Base-by-base conservation (phyloP, 2,329 filamentous ascomycete species). In the Neocatenulostroma microsporum region DNA sequence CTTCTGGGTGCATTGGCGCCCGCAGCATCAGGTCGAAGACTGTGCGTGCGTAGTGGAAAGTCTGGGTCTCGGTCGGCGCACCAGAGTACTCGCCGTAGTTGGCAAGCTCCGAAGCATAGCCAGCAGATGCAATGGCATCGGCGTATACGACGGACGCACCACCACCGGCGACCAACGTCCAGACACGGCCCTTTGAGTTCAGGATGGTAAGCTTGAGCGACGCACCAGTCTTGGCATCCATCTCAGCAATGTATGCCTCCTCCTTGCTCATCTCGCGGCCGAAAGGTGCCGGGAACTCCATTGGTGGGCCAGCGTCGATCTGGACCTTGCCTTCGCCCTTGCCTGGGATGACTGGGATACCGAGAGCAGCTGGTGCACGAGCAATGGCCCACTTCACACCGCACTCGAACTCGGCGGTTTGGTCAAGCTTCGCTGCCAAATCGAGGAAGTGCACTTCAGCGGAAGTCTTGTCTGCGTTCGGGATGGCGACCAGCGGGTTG, bases 1-100 rank as follows among this genome's bases (percentile, higher is more conserved):
- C 91, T 60, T 95, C 82, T 44, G 84, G 76, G 66, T 78, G 74
- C 61, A 78, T 66, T 41, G 91, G 89, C 38, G 89, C 82, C 53
- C 91, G 85, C 54, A 98, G 83, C 85, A 98, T 94, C 48, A 98
- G 80, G 65, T 98, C 91, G 47, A 98, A 76, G 48, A 98, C 86
- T 20, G 91, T 98, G 60, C 84, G 84, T 60, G 91, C 88, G 70
- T 98, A 98, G 80, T 96, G 88, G 80, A 85, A 98, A 44, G 91
- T 96, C 71, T 98, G 91, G 30, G 87, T 94, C 80, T 98, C 91
- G 44, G 87, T 96, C 52, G 91, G 91, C 48, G 91, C 91, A 72
- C 91, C 91, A 48, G 91, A 96, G 81, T 98, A 98, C 72, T 98
- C 91, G 66, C 91, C 91, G 63, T 98, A 98, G 80, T 98, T 98